Evolutionary conservation across 1,284 basidiomycete species (phyloP), one percentile per base, ranked within the genome.

Genomic region (Sporisorium scitamineum): DNA sequence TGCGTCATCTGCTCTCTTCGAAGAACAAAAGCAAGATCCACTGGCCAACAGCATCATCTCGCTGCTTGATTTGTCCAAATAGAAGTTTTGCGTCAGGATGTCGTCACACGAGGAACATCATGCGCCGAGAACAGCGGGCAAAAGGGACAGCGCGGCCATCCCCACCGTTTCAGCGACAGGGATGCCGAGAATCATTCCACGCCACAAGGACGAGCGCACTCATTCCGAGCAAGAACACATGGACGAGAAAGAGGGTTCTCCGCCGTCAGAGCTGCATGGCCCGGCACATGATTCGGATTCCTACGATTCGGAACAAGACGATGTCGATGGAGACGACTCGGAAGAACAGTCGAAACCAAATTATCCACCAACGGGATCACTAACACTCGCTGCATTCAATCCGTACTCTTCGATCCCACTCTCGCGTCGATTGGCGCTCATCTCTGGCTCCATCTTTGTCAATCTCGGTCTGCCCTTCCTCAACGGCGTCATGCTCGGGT

Each of bases 401-500:
- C 78, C 80, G 0, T 76, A 67, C 53, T 72, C 76, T 2, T 34
- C 58, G 18, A 50, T 84, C 26, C 57, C 76, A 5, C 67, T 70
- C 42, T 54, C 60, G 6, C 61, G 83, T 5, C 75, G 83, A 7
- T 9, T 68, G 14, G 54, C 72, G 0, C 68, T 84, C 6, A 87
- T 97, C 64, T 83, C 93, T 47, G 93, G 94, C 5, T 91, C 93
- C 9, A 85, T 98, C 64, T 93, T 93, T 41, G 95, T 98, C 87
- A 98, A 99, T 86, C 86, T 99, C 66, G 86, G 95, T 2, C 88
- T 98, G 45, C 96, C 96, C 0, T 99, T 99, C 85, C 90, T 98
- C 52, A 98, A 98, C 83, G 96, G 96, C 29, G 93, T 98, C 80
- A 97, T 98, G 94, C 90, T 98, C 52, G 96, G 96, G 11, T 95